Base-by-base conservation (phyloP, 371 early-diverging fungal genomes). In the Mucor circinelloides region DNA sequence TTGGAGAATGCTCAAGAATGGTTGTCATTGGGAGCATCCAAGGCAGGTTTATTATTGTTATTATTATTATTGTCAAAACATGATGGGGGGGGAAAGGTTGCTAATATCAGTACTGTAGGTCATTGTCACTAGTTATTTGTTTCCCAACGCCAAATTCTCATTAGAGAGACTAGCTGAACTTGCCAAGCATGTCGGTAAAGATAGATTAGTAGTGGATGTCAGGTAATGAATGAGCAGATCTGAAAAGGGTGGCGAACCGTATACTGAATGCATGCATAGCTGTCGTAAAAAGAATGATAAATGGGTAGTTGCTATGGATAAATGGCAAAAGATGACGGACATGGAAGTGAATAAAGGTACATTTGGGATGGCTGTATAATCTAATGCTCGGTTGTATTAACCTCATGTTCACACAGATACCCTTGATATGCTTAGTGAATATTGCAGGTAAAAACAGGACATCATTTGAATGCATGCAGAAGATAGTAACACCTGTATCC, bases 311-410 rank as follows among this genome's bases (percentile, higher is more conserved):
- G 97, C 97, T 10, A 97, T 96, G 95, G 88, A 97, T 76, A 92
- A 95, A 71, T 98, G 99, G 99, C 97, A 97, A 77, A 95, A 93
- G 0, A 85, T 93, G 74, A 97, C 99, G 6, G 93, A 96, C 69
- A 89, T 93, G 89, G 85, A 84, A 55, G 90, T 98, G 28, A 88
- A 83, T 68, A 73, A 88, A 77, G 90, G 90, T 90, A 71, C 17
- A 62, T 7, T 19, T 9, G 31, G 9, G 9, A 38, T 19, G 19
- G 0, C 7, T 44, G 0, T 19, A 13, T 6, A 8, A 0, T 19
- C 5, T 1, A n/a, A 19, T 44, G 17, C 7, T 19, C 19, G 8
- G 19, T 36, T 13, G 36, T 13, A 36, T 36, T 36, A 5, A 23
- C 19, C 2, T 54, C 25, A 54, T n/a, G n/a, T 25, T 12, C 32